Base-by-base conservation (phyloP, 805 yeast species). In the Starmerella gropengiesseri region DNA sequence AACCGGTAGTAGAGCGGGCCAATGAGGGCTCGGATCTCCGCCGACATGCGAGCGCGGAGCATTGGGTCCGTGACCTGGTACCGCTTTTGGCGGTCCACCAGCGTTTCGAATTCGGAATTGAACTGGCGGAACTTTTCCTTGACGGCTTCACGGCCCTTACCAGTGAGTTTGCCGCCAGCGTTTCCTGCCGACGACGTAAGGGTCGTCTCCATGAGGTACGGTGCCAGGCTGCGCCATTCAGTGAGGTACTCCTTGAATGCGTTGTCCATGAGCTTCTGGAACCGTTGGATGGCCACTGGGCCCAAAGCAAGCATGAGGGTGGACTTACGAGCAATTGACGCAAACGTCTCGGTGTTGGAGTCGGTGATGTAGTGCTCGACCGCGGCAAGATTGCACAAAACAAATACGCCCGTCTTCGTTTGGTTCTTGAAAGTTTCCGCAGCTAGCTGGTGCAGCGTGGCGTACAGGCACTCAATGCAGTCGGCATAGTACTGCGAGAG, bases 121-220 rank as follows among this genome's bases (percentile, higher is more conserved):
- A 89, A 91, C 46, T 72, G 78, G 50, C 73, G 74, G 63, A 84
- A 85, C 56, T 83, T 75, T 47, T 91, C 95, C 55, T 89, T 91
- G 43, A 85, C 74, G 38, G 69, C 74, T 41, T 85, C 95, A 49
- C 76, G 74, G 50, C 85, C 94, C 51, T 82, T 81, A n/a, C 43
- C 40, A 4, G 50, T 36, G 76, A 75, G 34, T 75, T 65, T 49
- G 17, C 45, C 48, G 13, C 39, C 25, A 7, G 32, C 30, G 65
- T 49, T 31, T 20, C 44, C 51, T 4, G 36, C 26, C 68, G 76
- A 69, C 31, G 74, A 70, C 23, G 76, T 76, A 12, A 80, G 76
- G 2, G 94, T 81, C 52, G 80, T 81, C 53, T 81, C 94, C 70
- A 89, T 77, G 37, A 89, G 68, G 40, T 74, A 70, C 18, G 82